Evolutionary conservation across 78 protist genomes (phyloP), one percentile per base, ranked within the genome.

Genomic region (Creolimax fragrantissima): DNA sequence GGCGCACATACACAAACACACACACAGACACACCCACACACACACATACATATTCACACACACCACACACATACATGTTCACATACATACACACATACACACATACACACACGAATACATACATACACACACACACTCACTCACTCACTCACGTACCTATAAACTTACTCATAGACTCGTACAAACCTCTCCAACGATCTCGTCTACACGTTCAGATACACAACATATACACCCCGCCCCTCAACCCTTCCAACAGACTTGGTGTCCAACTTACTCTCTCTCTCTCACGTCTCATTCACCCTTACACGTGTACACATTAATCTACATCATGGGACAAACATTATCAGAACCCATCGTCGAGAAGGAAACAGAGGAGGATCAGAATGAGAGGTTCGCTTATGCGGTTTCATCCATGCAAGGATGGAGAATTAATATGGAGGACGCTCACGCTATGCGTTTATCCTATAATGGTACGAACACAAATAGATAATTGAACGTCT

Each of bases 351-450:
- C 92, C 5, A 42, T 81, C 39, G 83, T 88, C 2, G 92, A 90
- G 67, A 90, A 90, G 39, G 47, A 67, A 44, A 81, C 89, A n/a
- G 3, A 43, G 6, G 24, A 4, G 35, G 92, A 88, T 3, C 67
- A 32, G 43, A 7, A 90, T 43, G 41, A 81, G 17, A 17, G 36
- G 3, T 3, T 90, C 7, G 43, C 66, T 44, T 90, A 24, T 2
- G 92, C 47, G 43, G 88, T 85, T 11, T 90, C 92, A 3, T 42
- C 89, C 41, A 90, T 90, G 92, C 92, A 90, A 2, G 92, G 92
- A 39, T 90, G 92, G 92, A 86, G 92, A 3, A 32, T 67, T 2
- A 41, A 11, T 74, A 91, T 91, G 93, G 93, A 91, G 81, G 93
- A 91, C 17, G 93, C 93, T 2, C 89, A 91, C 89, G 36, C 89